Evolutionary conservation across 441 rosid genomes (phyloP), one percentile per base, ranked within the genome.

Genomic region (Jatropha multifida): DNA sequence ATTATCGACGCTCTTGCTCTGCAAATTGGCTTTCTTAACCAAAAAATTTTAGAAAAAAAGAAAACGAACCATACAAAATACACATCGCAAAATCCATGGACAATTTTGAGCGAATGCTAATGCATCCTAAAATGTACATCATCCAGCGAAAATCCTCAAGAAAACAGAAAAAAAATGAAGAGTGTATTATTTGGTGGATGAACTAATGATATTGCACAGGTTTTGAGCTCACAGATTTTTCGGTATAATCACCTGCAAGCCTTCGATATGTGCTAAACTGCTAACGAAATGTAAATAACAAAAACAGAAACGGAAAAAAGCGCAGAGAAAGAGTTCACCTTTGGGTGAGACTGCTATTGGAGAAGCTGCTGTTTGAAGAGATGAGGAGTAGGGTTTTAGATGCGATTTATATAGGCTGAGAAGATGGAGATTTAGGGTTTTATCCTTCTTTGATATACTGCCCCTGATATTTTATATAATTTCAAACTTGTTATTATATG

Each of bases 1-100:
- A 89, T 86, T 68, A 74, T 61, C 6, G 87, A 87, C 90, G 88
- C 88, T 82, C 73, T 89, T 90, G 97, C 95, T 92, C 97, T 89
- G 95, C 97, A 79, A 92, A 92, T 90, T 90, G 95, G 96, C 97
- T 73, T 70, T 41, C 12, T 3, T 60, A 62, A 67, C 8, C 4
- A 52, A 14, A 7, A 15, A n/a, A 20, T 5, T 23, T n/a, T 7
- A 52, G 0, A 69, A 37, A 32, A 7, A 52, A 1, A 40, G 14
- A 51, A 37, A 2, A 40, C 4, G 10, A 3, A 23, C 18, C 38
- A 7, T 15, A 14, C 11, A 32, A 15, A 62, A 0, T 1, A 61
- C 2, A 37, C 0, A 32, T 4, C 1, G 42, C 9, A 32, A 14
- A 32, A 1, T 14, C 0, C 55, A 20, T 40, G 3, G 4, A 14